A percentile compares a stretch with the other conserved stretches of the same genome.
Conservation (phyloP, 768 basidiomycete genomes). For the Boletellus ananas region DNA sequence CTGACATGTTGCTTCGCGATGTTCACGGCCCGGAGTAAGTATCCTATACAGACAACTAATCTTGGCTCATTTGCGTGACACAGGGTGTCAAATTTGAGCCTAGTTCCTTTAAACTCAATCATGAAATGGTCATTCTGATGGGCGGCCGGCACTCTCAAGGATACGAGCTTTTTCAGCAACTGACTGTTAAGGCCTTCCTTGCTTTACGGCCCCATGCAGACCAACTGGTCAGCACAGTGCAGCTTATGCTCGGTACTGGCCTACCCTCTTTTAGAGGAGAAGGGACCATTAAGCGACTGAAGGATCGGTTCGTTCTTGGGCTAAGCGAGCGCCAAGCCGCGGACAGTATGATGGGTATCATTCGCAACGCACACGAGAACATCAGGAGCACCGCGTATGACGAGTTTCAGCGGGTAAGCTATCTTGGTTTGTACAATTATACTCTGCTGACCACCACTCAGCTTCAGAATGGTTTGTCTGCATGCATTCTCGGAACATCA, state of each 20-base stretch:
- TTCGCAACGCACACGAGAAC: constrained; percentile 94
- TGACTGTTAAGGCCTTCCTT: constrained; percentile 95
- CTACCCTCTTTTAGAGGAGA: constrained; percentile 98
- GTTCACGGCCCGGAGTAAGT: constrained; percentile 60
- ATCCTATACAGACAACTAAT: not conserved
- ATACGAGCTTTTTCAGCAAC: constrained; percentile 88
- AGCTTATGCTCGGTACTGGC: constrained; percentile 92
- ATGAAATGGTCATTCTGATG: constrained; percentile 98
- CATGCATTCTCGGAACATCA: not conserved
- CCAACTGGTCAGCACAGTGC: constrained; percentile 82
- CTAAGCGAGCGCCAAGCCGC: constrained; percentile 89
- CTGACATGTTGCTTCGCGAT: constrained; percentile 27
- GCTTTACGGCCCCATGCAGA: constrained; percentile 93
- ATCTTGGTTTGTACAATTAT: not conserved
- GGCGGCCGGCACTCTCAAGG: constrained; percentile 93
- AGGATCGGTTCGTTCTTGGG: constrained; percentile 80
- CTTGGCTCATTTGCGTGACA: constrained; percentile 8
- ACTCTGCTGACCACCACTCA: constrained; percentile 19
- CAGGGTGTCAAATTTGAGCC: constrained; percentile 99
- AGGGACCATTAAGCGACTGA: constrained; percentile 78
- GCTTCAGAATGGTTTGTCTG: constrained; percentile 46
- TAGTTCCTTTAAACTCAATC: constrained; percentile 95
- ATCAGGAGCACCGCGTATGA: constrained; percentile 91
- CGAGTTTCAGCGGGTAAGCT: constrained; percentile 83
- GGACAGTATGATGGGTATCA: constrained; percentile 85